Conservation (phyloP, 1,284 basidiomycete genomes). For the Kalmanozyma brasiliensis region DNA sequence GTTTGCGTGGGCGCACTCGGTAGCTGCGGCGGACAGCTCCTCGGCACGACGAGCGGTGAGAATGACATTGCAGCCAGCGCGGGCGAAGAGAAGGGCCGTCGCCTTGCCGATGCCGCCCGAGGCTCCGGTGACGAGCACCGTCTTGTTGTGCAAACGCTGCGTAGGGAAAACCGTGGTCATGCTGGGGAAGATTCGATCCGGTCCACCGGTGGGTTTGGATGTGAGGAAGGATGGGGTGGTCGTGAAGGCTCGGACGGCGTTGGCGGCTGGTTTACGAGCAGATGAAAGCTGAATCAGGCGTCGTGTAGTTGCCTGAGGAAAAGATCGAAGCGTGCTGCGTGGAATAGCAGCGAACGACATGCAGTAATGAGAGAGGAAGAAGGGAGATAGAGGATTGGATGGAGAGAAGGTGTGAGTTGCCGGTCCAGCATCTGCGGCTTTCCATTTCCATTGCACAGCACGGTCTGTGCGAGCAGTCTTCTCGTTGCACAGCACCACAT, state of each 20-base stretch:
- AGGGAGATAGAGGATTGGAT: not conserved
- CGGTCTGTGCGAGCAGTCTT: slow-evolving; percentile 3
- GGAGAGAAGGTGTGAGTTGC: not conserved
- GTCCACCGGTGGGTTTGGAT: not conserved
- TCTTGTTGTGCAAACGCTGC: slow-evolving; percentile 76
- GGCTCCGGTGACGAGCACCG: slow-evolving; percentile 85
- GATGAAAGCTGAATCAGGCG: not conserved
- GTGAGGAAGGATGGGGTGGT: slow-evolving; percentile 1
- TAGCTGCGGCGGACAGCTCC: slow-evolving; percentile 63
- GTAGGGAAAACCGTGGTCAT: slow-evolving; percentile 56
- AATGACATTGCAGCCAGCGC: slow-evolving; percentile 69
- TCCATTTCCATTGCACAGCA: not conserved
- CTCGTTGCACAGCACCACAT: not conserved
- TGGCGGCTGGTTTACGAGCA: not conserved
- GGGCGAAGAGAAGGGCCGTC: slow-evolving; percentile 53
- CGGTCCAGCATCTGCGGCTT: not conserved
- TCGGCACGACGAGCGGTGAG: slow-evolving; percentile 69
- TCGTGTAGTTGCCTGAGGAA: slow-evolving; percentile 11
- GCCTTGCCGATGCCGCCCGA: slow-evolving; percentile 80
- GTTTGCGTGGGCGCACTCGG: slow-evolving; percentile 76
- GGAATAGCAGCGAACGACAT: slow-evolving; percentile 31
- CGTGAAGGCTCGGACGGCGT: slow-evolving; percentile 11
- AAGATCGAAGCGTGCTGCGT: slow-evolving; percentile 19
- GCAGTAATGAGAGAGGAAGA: slow-evolving; percentile 4
- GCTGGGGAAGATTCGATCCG: slow-evolving; percentile 41